Percentiles rank a stretch among this genome's conserved stretches.
These are phyloP conservation scores for Mycosphaerella sp. DNA, from an alignment of 2,329 filamentous ascomycete species.

Conservation along the genomic window DNA sequence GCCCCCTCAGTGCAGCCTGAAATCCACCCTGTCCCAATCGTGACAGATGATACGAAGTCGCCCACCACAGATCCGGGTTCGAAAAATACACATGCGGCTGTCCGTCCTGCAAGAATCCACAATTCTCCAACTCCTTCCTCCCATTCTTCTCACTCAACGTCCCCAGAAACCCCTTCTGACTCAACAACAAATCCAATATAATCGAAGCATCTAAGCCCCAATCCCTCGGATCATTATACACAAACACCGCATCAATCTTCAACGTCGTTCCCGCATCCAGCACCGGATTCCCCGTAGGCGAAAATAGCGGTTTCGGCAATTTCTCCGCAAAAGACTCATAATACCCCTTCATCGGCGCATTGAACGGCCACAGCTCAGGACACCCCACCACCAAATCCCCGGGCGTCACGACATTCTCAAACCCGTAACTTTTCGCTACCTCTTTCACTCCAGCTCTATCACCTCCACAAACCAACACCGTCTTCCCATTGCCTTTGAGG, in stretches of 20 bases:
- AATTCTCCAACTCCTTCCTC: constrained; percentile 56
- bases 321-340: constrained; percentile 55
- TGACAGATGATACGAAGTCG: constrained; percentile 74
- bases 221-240: constrained; percentile 93
- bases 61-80: constrained; percentile 88
- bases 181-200: constrained; percentile 76
- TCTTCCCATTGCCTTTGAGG: constrained; percentile 45
- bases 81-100: constrained; percentile 82
- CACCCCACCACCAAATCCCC: constrained; percentile 73
- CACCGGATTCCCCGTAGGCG: constrained; percentile 28
- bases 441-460: constrained; percentile 54
- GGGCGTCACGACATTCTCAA: constrained; percentile 67
- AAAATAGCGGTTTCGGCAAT: constrained; percentile 48
- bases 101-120: constrained; percentile 73
- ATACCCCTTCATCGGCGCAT: constrained; percentile 56
- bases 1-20: constrained; percentile 69
- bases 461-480: constrained; percentile 45
- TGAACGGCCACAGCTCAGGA: constrained; percentile 78
- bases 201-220: constrained; percentile 89
- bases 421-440: constrained; percentile 60
- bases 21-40: constrained; percentile 91
- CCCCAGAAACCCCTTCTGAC: constrained; percentile 69
- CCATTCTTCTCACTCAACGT: constrained; percentile 72
- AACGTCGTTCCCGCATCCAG: constrained; percentile 35
- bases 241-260: constrained; percentile 83